Base-by-base conservation (phyloP, 768 basidiomycete genomes). In the Suillus fuscotomentosus region DNA sequence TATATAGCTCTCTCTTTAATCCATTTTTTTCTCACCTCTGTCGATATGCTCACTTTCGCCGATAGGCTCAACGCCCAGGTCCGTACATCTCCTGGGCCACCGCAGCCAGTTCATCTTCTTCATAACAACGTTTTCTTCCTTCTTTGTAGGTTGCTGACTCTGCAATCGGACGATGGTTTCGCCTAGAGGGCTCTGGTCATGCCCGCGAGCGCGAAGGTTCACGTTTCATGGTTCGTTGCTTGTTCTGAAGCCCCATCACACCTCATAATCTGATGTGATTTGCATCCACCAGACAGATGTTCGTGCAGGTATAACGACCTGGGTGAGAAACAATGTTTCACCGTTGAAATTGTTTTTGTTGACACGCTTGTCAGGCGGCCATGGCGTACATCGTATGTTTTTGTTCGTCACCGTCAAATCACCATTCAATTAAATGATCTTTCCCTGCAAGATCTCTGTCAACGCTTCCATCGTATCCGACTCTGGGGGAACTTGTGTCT, bases 401-500 rank as follows among this genome's bases (percentile, higher is more conserved):
- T 50, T 15, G 8, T 61, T 63, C 38, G 6, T 59, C 42, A 42
- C 7, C 2, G 24, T 39, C 20, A 41, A 20, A 8, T 36, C n/a
- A 27, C 24, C 13, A 62, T 54, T 66, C 60, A 64, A 41, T 66
- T 60, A 15, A 36, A 36, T 36, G 9, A 36, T 39, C 24, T 41
- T 4, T 17, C 5, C 20, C 66, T 24, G 10, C 24, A 31, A 92
- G 89, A 92, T 93, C 66, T 90, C 91, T 31, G 93, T 95, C 71
- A 95, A 95, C 71, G 91, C 93, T 6, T 80, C 88, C 17, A 92
- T 95, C 67, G 72, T 95, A 41, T 81, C 86, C 3, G 86, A 88
- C 68, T 83, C 89, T 1, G 94, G 93, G 54, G 94, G 93, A 62
- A 88, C 92, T 5, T 95, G 93, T 70, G 89, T 85, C 47, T 95